These are phyloP conservation scores for Zelonia costaricensis DNA, from an alignment of 208 protist species.

Conservation along the genomic window DNA sequence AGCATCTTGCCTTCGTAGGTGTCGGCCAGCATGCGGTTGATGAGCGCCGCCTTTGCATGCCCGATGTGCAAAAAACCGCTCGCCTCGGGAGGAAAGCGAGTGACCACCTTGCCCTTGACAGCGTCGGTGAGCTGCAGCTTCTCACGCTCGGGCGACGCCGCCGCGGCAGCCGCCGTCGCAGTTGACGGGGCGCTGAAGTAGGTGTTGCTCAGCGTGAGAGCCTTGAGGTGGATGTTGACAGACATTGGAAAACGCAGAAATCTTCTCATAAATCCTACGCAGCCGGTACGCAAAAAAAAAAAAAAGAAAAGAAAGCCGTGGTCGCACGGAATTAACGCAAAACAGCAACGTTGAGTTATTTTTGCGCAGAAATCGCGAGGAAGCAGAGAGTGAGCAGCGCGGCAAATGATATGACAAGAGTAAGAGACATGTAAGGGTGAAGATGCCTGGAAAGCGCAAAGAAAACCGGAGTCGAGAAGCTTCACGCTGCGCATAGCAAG, in stretches of 20 bases:
- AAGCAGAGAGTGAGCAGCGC: too few species aligned
- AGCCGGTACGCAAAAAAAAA: too few species aligned
- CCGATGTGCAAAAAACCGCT: constrained; percentile 98
- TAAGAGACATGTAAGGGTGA: too few species aligned
- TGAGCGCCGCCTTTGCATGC: constrained; percentile 98
- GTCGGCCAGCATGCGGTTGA: constrained; percentile 97
- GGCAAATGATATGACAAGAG: too few species aligned
- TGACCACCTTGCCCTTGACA: constrained; percentile 92
- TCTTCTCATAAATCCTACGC: constrained; percentile 45
- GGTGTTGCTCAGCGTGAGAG: constrained; percentile 46
- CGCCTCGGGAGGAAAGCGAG: constrained; percentile 97
- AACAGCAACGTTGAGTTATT: too few species aligned
- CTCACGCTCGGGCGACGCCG: constrained; percentile 54
- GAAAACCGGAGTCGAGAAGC: too few species aligned
- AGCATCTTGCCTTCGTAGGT: constrained; percentile 98
- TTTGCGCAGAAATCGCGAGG: too few species aligned
- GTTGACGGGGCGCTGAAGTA: constrained; percentile 40
- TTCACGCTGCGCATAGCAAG: too few species aligned
- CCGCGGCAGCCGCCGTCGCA: background rate
- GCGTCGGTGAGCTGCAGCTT: constrained; percentile 83
- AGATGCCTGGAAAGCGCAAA: too few species aligned
- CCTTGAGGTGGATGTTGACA: constrained; percentile 75
- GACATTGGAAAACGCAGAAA: constrained; percentile 40
- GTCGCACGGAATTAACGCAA: too few species aligned
- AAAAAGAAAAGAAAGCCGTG: too few species aligned